Evolutionary conservation across 73 alveolate genomes (phyloP).

Genomic region (Symbiodinium natans): DNA sequence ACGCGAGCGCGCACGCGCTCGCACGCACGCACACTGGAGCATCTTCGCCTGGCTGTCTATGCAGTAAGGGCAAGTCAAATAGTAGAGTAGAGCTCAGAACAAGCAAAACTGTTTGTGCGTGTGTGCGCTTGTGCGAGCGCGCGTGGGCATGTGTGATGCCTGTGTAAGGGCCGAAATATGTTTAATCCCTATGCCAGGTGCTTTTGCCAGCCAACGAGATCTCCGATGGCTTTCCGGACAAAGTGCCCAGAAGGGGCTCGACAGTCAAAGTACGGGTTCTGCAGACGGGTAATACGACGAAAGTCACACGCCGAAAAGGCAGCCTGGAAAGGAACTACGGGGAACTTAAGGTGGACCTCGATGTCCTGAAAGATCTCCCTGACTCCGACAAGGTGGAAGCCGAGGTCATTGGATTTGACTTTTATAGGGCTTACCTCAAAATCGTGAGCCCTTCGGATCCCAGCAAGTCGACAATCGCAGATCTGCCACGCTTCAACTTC

Average conservation of each 20-base stretch:
- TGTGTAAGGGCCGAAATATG: neutral
- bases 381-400: constrained; percentile 21
- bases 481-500: constrained; percentile 47
- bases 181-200: neutral
- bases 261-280: constrained; percentile 46
- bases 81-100: neutral
- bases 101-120: no score
- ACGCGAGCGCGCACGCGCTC: neutral
- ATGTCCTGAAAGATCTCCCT: neutral
- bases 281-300: neutral
- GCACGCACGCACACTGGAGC: neutral
- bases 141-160: neutral
- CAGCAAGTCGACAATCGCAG: constrained; percentile 41
- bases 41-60: neutral
- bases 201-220: constrained; percentile 33
- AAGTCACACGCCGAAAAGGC: constrained; percentile 47
- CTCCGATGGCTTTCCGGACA: constrained; percentile 35
- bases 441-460: constrained; percentile 16
- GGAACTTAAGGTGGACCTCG: neutral
- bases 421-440: neutral
- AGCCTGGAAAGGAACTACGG: constrained; percentile 35
- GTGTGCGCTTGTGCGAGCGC: no score
- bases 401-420: constrained; percentile 66
- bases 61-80: neutral
- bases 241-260: neutral